phyloP scores from a whole-genome alignment of 257 asterid genomes.

The Solanum paucissectum region DNA sequence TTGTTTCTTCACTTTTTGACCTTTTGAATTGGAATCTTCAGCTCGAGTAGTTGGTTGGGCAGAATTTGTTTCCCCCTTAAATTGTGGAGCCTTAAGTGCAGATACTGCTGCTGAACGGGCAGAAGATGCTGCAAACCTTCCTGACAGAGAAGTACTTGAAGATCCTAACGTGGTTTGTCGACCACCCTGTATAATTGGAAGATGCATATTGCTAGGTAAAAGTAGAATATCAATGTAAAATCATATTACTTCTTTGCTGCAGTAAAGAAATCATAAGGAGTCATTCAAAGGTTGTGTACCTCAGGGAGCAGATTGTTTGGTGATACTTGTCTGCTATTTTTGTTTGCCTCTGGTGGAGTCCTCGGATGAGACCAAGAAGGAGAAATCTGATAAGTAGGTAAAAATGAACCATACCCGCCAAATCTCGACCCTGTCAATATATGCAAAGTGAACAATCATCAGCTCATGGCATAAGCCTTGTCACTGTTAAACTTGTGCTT shows the following conservation, averaged over 20 bases:
- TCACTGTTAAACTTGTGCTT: background rate
- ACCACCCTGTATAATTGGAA: constrained; percentile 48
- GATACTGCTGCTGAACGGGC: constrained; percentile 19
- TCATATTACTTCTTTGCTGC: constrained; percentile 4
- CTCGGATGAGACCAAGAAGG: constrained; percentile 59
- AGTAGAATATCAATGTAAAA: background rate
- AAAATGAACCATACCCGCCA: constrained; percentile 97
- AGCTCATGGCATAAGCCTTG: constrained; percentile 17
- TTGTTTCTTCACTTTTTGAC: constrained; percentile 28
- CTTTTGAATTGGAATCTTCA: constrained; percentile 35
- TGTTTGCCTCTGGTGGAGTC: constrained; percentile 48
- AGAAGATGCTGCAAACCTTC: constrained; percentile 37
- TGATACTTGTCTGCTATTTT: constrained; percentile 31
- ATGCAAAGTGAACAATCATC: constrained; percentile 26
- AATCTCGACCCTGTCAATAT: constrained; percentile 71
- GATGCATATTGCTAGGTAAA: constrained; percentile 22
- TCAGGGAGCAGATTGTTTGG: constrained; percentile 50
- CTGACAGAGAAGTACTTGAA: constrained; percentile 43
- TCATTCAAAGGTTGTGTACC: constrained; percentile 31
- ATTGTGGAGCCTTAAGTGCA: background rate
- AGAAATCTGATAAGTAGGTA: constrained; percentile 77
- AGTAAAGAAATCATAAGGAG: background rate
- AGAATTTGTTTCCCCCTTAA: constrained; percentile 9
- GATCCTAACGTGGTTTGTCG: constrained; percentile 39
- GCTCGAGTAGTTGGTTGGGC: constrained; percentile 25